These are phyloP conservation scores for Fusarium succisae DNA, from an alignment of 2,329 filamentous ascomycete species.

Conservation along the genomic window DNA sequence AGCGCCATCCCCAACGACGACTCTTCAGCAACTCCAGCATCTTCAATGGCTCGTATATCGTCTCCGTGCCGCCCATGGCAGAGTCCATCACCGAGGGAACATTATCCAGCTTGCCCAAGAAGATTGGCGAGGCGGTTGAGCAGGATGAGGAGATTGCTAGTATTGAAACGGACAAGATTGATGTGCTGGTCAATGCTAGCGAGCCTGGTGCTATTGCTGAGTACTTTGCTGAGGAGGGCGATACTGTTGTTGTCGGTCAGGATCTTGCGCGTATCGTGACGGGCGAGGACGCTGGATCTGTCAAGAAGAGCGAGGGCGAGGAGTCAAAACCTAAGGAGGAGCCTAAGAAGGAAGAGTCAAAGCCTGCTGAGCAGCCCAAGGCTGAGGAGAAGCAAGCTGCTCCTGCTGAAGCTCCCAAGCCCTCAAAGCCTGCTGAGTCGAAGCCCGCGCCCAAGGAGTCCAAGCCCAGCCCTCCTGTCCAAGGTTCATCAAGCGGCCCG, in stretches of 20 bases:
- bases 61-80: constrained; percentile 46
- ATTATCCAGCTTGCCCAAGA: constrained; percentile 39
- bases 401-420: constrained; percentile 23
- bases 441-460: constrained; percentile 31
- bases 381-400: constrained; percentile 29
- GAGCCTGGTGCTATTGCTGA: constrained; percentile 42
- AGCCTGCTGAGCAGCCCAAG: constrained; percentile 24
- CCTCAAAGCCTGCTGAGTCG: constrained; percentile 27
- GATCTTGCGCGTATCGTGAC: constrained; percentile 44
- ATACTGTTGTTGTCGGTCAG: constrained; percentile 47
- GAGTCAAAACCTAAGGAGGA: constrained; percentile 28
- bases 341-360: constrained; percentile 33
- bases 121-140: constrained; percentile 45
- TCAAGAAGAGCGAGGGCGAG: constrained; percentile 33
- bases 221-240: constrained; percentile 45
- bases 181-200: constrained; percentile 43
- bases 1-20: constrained; percentile 36
- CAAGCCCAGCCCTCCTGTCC: constrained; percentile 8
- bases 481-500: constrained; percentile 11
- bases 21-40: constrained; percentile 33
- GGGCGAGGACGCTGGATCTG: constrained; percentile 31
- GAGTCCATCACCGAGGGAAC: constrained; percentile 48
- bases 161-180: constrained; percentile 49
- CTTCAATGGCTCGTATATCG: constrained; percentile 37
- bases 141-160: constrained; percentile 46